Percentiles rank a stretch among this genome's conserved stretches.
Conservation (phyloP, 116 monocot species). For the Zostera marina region DNA sequence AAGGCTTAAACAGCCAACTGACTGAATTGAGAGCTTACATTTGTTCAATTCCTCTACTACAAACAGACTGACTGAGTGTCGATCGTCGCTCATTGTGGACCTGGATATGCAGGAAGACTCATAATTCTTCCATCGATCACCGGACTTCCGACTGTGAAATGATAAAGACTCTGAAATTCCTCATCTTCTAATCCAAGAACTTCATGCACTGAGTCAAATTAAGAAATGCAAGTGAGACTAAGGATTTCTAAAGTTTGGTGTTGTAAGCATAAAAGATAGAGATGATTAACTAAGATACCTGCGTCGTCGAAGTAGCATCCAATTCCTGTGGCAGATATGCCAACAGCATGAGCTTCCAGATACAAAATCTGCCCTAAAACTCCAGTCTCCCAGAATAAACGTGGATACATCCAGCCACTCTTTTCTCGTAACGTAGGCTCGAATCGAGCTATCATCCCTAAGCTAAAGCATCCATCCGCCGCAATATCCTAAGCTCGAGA, state of each 20-base stretch:
- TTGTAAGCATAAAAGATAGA: neutral
- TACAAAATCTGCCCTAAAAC: slow-evolving; percentile 88
- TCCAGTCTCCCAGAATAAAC: slow-evolving; percentile 96
- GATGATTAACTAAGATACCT: slow-evolving; percentile 24
- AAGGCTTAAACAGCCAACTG: no score
- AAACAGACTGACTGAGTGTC: no score
- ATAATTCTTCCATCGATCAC: slow-evolving; percentile 82
- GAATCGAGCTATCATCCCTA: slow-evolving; percentile 93
- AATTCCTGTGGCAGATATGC: slow-evolving; percentile 95
- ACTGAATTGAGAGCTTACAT: no score
- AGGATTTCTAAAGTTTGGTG: neutral
- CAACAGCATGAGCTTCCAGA: slow-evolving; percentile 98
- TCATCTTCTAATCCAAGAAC: slow-evolving; percentile 61
- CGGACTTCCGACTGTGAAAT: slow-evolving; percentile 79
- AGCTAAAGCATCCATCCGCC: slow-evolving; percentile 92
- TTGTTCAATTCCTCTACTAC: no score
- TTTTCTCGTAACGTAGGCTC: slow-evolving; percentile 61
- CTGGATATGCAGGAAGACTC: slow-evolving; percentile 96
- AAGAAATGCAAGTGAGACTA: neutral
- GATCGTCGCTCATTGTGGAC: slow-evolving; percentile 21
- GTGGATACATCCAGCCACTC: slow-evolving; percentile 95
- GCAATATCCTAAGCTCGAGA: slow-evolving; percentile 61
- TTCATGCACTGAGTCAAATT: slow-evolving; percentile 56
- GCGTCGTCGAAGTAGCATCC: slow-evolving; percentile 98
- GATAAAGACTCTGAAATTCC: slow-evolving; percentile 95